phyloP scores from a whole-genome alignment of 192 early-diverging fungal species.

The Jimgerdemannia flammicorona region DNA sequence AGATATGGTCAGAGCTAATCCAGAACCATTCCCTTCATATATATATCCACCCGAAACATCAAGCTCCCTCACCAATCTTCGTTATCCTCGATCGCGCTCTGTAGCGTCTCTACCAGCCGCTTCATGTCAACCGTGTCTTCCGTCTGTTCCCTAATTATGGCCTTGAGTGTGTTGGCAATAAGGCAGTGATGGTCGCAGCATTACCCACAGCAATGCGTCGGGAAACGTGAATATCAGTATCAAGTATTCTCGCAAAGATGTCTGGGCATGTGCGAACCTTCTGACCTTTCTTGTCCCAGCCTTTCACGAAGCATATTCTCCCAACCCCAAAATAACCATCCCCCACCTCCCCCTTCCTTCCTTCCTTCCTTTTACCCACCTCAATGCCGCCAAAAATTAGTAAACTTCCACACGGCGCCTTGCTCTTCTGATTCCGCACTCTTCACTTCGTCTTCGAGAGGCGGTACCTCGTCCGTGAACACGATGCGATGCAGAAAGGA shows the following conservation, averaged over 20 bases:
- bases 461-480: neutral
- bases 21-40: no score
- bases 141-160: neutral
- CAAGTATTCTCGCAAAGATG: no score
- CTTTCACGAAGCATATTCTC: no score
- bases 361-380: neutral
- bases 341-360: no score
- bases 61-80: neutral
- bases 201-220: neutral
- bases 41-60: no score
- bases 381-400: neutral
- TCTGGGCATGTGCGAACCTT: no score
- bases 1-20: no score
- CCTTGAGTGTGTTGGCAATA: neutral
- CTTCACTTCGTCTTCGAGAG: neutral
- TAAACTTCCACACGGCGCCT: neutral
- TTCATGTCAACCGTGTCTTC: neutral
- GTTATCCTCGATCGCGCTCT: neutral
- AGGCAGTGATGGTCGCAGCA: neutral
- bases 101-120: neutral
- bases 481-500: slow-evolving; percentile 1
- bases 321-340: no score
- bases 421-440: neutral
- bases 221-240: neutral
- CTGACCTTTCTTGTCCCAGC: no score